phyloP scores from a whole-genome alignment of 305 asterid species.

The Striga hermonthica region DNA sequence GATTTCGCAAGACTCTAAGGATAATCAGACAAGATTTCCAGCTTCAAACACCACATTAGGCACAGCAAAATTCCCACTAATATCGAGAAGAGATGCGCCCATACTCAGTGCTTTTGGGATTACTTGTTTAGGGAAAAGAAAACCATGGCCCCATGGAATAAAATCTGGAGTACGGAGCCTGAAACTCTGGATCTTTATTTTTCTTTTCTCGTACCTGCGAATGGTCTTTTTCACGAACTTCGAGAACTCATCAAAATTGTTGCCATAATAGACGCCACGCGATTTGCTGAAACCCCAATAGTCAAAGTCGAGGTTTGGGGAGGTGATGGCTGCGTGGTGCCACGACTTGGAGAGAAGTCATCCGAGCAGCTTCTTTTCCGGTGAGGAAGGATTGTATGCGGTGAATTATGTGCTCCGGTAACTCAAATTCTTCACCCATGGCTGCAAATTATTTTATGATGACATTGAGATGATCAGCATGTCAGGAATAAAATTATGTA shows the following conservation, averaged over 20 bases:
- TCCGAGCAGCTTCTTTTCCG: not conserved
- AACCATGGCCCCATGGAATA: too few relatives aligned
- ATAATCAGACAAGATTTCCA: not conserved
- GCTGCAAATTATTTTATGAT: too few relatives aligned
- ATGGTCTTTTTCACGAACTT: not conserved
- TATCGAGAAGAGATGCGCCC: not conserved
- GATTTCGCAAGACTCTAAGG: not conserved
- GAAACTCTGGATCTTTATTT: not conserved
- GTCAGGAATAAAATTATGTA: too few relatives aligned
- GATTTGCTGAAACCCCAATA: not conserved
- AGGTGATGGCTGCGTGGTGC: not conserved
- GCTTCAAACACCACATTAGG: not conserved
- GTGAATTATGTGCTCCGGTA: not conserved
- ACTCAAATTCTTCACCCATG: not conserved
- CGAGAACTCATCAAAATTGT: not conserved
- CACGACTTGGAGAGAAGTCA: not conserved
- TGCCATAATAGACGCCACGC: too few relatives aligned
- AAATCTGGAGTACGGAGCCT: not conserved
- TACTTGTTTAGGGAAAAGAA: not conserved
- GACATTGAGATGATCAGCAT: too few relatives aligned
- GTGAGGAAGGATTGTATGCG: conserved; percentile 1
- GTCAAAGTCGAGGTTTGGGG: not conserved
- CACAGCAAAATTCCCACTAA: not conserved
- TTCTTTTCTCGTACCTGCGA: not conserved
- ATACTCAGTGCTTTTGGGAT: not conserved